phyloP scores from a whole-genome alignment of 2,329 filamentous ascomycete species.

The Seiridium unicorne region DNA sequence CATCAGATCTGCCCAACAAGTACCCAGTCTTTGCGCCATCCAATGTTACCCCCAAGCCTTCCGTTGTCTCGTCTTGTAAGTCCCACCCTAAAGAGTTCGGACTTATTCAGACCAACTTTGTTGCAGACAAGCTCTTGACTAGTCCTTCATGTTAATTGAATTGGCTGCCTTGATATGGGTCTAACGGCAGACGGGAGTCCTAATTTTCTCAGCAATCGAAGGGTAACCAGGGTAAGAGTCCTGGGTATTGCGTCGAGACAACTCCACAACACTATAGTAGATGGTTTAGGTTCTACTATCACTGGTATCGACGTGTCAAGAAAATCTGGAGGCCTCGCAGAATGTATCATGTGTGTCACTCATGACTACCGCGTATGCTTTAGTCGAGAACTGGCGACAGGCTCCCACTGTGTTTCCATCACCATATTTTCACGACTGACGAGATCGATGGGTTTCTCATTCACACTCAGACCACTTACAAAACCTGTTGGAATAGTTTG shows the following conservation, averaged over 20 bases:
- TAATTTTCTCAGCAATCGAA: too few species aligned
- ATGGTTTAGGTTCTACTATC: neutral
- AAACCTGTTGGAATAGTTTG: too few species aligned
- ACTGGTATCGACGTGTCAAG: neutral
- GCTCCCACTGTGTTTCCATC: too few species aligned
- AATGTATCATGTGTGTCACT: too few species aligned
- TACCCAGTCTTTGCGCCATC: conserved; percentile 7
- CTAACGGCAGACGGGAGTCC: neutral
- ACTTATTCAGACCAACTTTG: neutral
- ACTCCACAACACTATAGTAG: neutral
- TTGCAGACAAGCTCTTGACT: conserved; percentile 7
- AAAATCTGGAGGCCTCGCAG: neutral
- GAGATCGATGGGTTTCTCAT: too few species aligned
- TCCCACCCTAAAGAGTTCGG: neutral
- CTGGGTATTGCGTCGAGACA: neutral
- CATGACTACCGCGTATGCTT: too few species aligned
- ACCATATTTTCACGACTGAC: too few species aligned
- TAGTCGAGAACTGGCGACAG: too few species aligned
- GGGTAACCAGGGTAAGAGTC: too few species aligned
- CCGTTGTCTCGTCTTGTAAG: neutral
- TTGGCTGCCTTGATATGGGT: neutral
- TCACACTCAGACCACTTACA: too few species aligned
- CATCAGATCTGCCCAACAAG: neutral
- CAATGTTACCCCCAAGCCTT: conserved; percentile 3
- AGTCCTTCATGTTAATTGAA: neutral